Conservation (phyloP, 164 flowering plant genomes). For the Protea cynaroides region DNA sequence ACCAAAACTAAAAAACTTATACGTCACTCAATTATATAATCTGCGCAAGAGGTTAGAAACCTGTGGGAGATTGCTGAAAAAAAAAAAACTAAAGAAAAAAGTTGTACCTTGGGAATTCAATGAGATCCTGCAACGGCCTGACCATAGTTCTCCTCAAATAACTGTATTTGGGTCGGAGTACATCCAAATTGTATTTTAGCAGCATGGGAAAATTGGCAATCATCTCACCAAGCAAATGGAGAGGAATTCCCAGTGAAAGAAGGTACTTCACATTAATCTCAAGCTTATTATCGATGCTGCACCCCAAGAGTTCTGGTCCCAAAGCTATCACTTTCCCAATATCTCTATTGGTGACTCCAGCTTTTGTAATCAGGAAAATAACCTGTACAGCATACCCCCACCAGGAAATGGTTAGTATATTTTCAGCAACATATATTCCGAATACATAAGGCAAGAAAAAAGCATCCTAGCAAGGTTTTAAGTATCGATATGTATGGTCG, state of each 20-base stretch:
- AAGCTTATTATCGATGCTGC: slow-evolving; percentile 67
- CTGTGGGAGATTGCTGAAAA: not conserved
- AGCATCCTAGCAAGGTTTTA: too few relatives aligned
- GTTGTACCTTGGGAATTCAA: slow-evolving; percentile 84
- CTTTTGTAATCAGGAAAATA: slow-evolving; percentile 77
- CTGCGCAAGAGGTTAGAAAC: too few relatives aligned
- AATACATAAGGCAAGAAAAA: not conserved
- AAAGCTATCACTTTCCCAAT: slow-evolving; percentile 80
- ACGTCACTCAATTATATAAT: too few relatives aligned
- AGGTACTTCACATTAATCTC: slow-evolving; percentile 77
- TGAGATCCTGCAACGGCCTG: slow-evolving; percentile 73
- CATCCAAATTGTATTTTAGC: slow-evolving; percentile 66
- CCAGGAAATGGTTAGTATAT: not conserved
- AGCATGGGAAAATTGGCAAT: slow-evolving; percentile 86
- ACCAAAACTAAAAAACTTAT: too few relatives aligned
- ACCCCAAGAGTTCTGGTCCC: slow-evolving; percentile 88
- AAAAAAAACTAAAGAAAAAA: not conserved
- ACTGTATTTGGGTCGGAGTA: slow-evolving; percentile 81
- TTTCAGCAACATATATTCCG: not conserved
- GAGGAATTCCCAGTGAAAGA: slow-evolving; percentile 72
- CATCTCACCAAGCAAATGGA: slow-evolving; percentile 64
- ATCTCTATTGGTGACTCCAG: slow-evolving; percentile 62
- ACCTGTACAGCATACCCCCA: slow-evolving; percentile 39
- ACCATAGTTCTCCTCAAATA: slow-evolving; percentile 85
- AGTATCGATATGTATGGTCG: too few relatives aligned